phyloP scores from a whole-genome alignment of 805 yeast species.

The Hanseniaspora singularis region DNA sequence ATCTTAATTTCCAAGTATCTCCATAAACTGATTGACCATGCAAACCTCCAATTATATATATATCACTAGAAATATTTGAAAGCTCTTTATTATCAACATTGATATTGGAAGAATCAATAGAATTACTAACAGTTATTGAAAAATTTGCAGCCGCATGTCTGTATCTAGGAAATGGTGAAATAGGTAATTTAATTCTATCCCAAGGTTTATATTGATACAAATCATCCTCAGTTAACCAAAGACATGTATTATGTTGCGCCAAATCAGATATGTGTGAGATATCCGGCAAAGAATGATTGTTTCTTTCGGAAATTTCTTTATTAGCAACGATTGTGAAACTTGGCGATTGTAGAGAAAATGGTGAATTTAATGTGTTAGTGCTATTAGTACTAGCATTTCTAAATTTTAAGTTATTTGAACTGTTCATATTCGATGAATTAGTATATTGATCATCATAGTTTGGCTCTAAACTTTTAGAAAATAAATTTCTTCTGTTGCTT shows the following conservation, averaged over 20 bases:
- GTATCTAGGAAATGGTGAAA: conserved; percentile 88
- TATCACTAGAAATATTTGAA: conserved; percentile 34
- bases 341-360: conserved; percentile 14
- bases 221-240: conserved; percentile 14
- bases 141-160: conserved; percentile 74
- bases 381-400: not conserved
- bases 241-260: conserved; percentile 6
- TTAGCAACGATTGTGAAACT: conserved; percentile 14
- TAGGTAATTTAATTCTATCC: conserved; percentile 48
- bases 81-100: not conserved
- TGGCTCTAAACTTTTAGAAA: not conserved
- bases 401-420: not conserved
- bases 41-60: conserved; percentile 88
- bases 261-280: not conserved
- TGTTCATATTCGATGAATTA: not conserved
- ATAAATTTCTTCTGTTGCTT: too few species aligned
- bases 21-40: conserved; percentile 87
- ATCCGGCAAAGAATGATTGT: not conserved
- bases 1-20: conserved; percentile 79
- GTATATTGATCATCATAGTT: not conserved
- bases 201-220: conserved; percentile 38
- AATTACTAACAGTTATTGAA: conserved; percentile 45
- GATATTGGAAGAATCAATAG: not conserved
- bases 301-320: not conserved
- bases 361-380: conserved; percentile 4